A percentile compares a stretch with the other conserved stretches of the same genome.
Evolutionary conservation across 345 rosid genomes (phyloP).

Genomic region (Erodium maritimum): DNA sequence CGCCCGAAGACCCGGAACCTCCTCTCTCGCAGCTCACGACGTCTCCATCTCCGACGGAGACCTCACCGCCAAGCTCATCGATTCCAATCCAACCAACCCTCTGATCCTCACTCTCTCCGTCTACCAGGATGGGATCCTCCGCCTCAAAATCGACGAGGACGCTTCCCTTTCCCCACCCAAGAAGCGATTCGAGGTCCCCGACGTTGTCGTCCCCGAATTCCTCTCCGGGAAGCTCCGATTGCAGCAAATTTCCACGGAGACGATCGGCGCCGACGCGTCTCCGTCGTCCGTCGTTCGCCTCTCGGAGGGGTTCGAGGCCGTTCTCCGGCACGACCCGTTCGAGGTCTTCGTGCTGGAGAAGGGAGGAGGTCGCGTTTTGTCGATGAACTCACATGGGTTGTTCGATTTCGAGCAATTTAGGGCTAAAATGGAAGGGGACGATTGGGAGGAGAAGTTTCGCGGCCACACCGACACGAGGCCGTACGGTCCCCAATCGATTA

Average conservation of each 20-base stretch:
- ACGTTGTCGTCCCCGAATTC: conserved; percentile 54
- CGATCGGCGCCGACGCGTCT: conserved; percentile 33
- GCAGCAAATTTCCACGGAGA: conserved; percentile 37
- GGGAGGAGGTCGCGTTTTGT: conserved; percentile 42
- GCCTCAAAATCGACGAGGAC: conserved; percentile 81
- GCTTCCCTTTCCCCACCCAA: conserved; percentile 42
- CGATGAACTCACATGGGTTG: conserved; percentile 69
- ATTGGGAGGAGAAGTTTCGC: conserved; percentile 86
- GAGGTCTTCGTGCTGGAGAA: conserved; percentile 69
- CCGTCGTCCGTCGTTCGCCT: conserved; percentile 54
- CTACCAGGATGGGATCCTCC: conserved; percentile 52
- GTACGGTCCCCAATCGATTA: conserved; percentile 81
- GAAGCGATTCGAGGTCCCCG: conserved; percentile 76
- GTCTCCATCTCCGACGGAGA: conserved; percentile 62
- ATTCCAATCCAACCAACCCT: conserved; percentile 36
- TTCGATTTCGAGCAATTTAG: conserved; percentile 87
- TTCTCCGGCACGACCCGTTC: conserved; percentile 75
- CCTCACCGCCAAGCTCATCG: conserved; percentile 60
- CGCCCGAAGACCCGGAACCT: conserved; percentile 54
- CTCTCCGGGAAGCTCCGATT: conserved; percentile 68
- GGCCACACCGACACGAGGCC: conserved; percentile 77
- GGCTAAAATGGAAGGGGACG: conserved; percentile 54
- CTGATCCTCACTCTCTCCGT: conserved; percentile 59
- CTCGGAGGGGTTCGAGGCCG: conserved; percentile 61
- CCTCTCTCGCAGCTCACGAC: conserved; percentile 33